Conservation (phyloP, 2,329 filamentous ascomycete genomes). For the Helotiales sp. region DNA sequence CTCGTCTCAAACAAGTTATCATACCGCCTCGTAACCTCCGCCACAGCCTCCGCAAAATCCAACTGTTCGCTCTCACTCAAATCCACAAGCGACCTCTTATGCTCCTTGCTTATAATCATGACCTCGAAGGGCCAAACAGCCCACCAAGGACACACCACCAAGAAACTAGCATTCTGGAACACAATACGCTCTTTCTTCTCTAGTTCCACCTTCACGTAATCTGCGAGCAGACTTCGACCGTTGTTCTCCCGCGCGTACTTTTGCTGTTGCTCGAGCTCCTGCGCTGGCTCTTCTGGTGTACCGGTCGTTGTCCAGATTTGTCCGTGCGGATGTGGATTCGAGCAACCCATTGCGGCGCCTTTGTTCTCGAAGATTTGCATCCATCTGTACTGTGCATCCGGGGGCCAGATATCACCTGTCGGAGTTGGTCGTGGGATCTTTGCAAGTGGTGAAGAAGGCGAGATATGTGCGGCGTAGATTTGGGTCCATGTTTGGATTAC, state of each 20-base stretch:
- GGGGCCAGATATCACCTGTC: slow-evolving; percentile 51
- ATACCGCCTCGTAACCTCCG: slow-evolving; percentile 88
- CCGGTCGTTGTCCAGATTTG: slow-evolving; percentile 95
- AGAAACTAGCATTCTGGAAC: slow-evolving; percentile 83
- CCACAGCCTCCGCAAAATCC: slow-evolving; percentile 80
- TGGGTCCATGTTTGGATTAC: slow-evolving; percentile 90
- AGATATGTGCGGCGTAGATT: slow-evolving; percentile 83
- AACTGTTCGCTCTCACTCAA: slow-evolving; percentile 72
- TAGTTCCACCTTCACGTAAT: slow-evolving; percentile 85
- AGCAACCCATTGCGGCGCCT: slow-evolving; percentile 96
- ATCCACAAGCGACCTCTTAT: slow-evolving; percentile 85
- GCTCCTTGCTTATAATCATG: slow-evolving; percentile 82
- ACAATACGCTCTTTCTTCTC: slow-evolving; percentile 85
- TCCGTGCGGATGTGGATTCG: slow-evolving; percentile 96
- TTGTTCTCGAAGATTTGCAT: slow-evolving; percentile 99
- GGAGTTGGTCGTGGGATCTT: slow-evolving; percentile 43
- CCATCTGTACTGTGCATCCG: slow-evolving; percentile 82
- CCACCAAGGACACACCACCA: slow-evolving; percentile 97
- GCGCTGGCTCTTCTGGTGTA: slow-evolving; percentile 84
- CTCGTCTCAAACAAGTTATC: slow-evolving; percentile 97
- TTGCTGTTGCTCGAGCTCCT: slow-evolving; percentile 78
- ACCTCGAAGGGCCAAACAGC: slow-evolving; percentile 97
- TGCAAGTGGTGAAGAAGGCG: slow-evolving; percentile 69
- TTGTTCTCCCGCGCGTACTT: slow-evolving; percentile 77
- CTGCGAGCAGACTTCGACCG: slow-evolving; percentile 78